These are phyloP conservation scores for Trametes sanguinea DNA, from an alignment of 768 basidiomycete genomes.

Conservation along the genomic window DNA sequence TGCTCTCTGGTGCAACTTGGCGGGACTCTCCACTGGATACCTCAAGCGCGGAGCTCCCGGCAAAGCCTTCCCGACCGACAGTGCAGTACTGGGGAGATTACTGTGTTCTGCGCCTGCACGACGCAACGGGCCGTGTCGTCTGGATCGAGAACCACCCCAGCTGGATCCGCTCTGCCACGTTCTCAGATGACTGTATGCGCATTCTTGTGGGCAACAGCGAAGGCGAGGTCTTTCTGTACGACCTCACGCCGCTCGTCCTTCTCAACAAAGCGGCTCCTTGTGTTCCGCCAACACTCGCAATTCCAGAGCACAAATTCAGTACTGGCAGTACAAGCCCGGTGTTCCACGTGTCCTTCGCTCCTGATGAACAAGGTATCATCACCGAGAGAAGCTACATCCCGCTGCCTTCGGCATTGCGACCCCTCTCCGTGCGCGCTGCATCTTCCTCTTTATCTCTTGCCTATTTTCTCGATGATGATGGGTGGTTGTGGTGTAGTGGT, in stretches of 20 bases:
- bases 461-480: not conserved
- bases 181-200: not conserved
- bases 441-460: not conserved
- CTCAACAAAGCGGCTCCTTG: not conserved
- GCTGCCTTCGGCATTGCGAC: not conserved
- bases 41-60: not conserved
- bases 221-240: not conserved
- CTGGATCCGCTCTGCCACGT: not conserved
- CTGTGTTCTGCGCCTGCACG: not conserved
- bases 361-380: not conserved
- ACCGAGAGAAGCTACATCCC: not conserved
- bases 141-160: not conserved
- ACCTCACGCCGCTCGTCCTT: not conserved
- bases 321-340: not conserved
- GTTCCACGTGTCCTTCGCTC: not conserved
- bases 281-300: not conserved
- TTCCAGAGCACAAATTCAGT: not conserved
- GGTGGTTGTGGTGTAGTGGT: not conserved
- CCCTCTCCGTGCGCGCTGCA: not conserved
- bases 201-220: not conserved
- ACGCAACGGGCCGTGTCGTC: not conserved
- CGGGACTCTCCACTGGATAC: not conserved
- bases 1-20: not conserved
- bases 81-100: not conserved
- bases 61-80: not conserved